Evolutionary conservation across 1,139 yeast genomes (phyloP), one percentile per base, ranked within the genome.

Genomic region (Geotrichum aggregatum): DNA sequence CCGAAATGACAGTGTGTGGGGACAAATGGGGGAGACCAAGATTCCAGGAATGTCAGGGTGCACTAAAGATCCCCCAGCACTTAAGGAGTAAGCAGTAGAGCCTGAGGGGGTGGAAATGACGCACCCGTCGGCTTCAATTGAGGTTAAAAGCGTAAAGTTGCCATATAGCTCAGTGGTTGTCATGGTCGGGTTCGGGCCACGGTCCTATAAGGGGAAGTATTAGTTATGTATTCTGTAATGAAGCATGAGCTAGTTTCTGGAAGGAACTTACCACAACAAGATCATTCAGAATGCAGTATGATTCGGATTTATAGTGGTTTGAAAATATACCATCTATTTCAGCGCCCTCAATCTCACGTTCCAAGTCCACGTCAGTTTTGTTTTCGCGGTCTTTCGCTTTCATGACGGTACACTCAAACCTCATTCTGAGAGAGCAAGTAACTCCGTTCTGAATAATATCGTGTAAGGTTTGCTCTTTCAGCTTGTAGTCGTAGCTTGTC

Each of bases 31-130:
- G 0, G 95, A 84, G 38, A 88, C 71, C 47, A 87, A 70, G 40
- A 87, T 83, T 50, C 92, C 88, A 7, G 89, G 88, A 11, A 87
- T 87, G 54, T 82, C 80, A 0, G 96, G 96, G 63, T 88, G 95
- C 4, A 86, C 89, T 45, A 88, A 79, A 8, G 95, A 82, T 0
- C 96, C 96, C 4, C 96, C 96, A 0, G 95, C 84, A 14, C 88
- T 80, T 54, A 88, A 73, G 0, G 95, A 85, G 67, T 88, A 88
- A 0, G 96, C 96, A 0, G 96, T 88, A 4, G 95, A 87, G 0
- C 96, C 96, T 1, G 95, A 86, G 13, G 96, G 96, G 0, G 96
- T 85, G 11, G 94, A 81, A 54, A 87, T 82, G 7, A 85, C 84
- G 10, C 87, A 74, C 1, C 96, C 96, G 66, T 88, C 96, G 0